Evolutionary conservation across 148 eudicot species (phyloP).

Genomic region (Rhododendron mucronatum): DNA sequence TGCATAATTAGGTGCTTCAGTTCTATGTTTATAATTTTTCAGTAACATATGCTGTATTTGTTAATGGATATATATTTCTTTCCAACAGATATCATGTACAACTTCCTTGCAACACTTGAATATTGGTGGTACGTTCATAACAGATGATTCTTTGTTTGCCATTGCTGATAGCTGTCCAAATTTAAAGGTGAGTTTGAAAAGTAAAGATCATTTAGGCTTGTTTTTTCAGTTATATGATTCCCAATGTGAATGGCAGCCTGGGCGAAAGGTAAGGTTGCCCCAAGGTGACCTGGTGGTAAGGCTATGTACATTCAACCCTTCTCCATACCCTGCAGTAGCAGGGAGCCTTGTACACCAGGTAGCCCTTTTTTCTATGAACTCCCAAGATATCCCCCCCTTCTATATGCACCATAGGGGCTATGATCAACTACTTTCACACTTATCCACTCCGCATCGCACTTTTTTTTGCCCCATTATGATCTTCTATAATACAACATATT

Average conservation of each 20-base stretch:
- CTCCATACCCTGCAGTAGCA: background rate
- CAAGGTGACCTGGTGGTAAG: background rate
- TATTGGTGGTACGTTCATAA: slow-evolving; percentile 78
- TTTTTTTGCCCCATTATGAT: background rate
- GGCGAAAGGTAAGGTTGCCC: background rate
- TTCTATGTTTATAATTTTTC: background rate
- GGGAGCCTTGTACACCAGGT: background rate
- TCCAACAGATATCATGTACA: slow-evolving; percentile 61
- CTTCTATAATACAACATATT: background rate
- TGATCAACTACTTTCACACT: background rate
- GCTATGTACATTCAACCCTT: background rate
- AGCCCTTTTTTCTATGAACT: background rate
- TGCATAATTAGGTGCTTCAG: background rate
- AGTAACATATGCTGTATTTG: background rate
- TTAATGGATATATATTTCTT: background rate
- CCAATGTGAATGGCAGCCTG: background rate
- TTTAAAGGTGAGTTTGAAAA: slow-evolving; percentile 50
- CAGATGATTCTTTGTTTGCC: slow-evolving; percentile 74
- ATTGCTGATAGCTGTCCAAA: slow-evolving; percentile 65
- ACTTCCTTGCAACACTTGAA: slow-evolving; percentile 73
- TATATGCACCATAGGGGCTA: background rate
- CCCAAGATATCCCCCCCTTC: background rate
- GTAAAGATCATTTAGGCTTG: background rate
- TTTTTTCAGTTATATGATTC: background rate
- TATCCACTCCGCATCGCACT: background rate